Evolutionary conservation across 768 basidiomycete genomes (phyloP), one percentile per base, ranked within the genome.

Genomic region (Myochromella boudieri): DNA sequence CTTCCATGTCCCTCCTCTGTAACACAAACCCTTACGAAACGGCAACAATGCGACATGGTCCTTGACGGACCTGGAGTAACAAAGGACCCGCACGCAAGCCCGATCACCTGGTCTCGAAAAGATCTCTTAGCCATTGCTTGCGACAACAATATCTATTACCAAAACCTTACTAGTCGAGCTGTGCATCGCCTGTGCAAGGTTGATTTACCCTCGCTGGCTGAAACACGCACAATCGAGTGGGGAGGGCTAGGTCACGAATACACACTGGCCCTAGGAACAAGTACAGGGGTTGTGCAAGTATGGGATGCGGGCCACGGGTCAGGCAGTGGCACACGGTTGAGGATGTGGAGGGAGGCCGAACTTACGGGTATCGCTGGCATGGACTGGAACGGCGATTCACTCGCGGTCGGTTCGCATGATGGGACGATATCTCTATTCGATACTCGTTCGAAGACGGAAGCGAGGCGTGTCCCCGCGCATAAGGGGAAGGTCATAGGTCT

Each of bases 401-500:
- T 91, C 9, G 76, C 78, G 21, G 76, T 79, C n/a, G 87, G 87
- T 2, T 76, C 80, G 51, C 66, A 72, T 47, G 77, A 81, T 50
- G 86, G 85, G 18, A 72, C 75, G 22, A 81, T 91, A 46, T 75
- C 77, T 48, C 76, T 86, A 49, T 78, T 78, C 52, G 87, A 89
- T 63, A 75, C 84, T 1, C 70, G 87, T 20, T 68, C 76, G 20
- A 59, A 59, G 32, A 48, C 58, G 21, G 65, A 69, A 44, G 55
- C 53, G 6, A 50, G 46, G 6, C 57, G 48, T 32, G 44, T 61
- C n/a, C 49, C 56, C 20, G 61, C 83, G 0, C 90, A 92, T 51
- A 80, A 79, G 9, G 83, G 81, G 12, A 84, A 86, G 60, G 84
- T 93, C 25, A 80, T 87, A 51, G 86, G 87, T 2, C 57, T 93